Evolutionary conservation across 495 filamentous ascomycete species (phyloP), one percentile per base, ranked within the genome.

Genomic region (Penicillium turbatum): DNA sequence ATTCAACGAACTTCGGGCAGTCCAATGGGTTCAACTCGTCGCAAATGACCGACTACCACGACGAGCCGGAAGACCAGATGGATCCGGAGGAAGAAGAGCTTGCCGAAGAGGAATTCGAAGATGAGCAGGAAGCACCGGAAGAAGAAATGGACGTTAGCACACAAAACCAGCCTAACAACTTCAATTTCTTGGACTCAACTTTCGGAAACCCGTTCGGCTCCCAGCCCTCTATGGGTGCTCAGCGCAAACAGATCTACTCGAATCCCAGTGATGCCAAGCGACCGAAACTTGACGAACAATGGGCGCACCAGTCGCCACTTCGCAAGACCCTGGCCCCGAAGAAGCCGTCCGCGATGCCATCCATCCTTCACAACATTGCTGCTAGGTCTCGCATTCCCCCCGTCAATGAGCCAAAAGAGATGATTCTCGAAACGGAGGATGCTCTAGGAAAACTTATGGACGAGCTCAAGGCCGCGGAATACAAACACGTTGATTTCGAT

Each of bases 401-500:
- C 6, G 70, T 78, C 19, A 58, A 68, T 8, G 78, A 80, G 57
- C 65, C 77, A 0, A 71, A 68, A 34, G 65, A 74, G 24, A 59
- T 79, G 52, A 72, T 80, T 21, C 59, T 79, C 42, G 57, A 61
- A 35, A 79, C 77, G 12, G 75, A 79, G 45, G 65, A 72, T 54
- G 53, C 67, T 39, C 58, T 80, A 27, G 63, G 64, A 40, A 61
- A 60, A 13, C 62, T 86, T 45, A 84, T 82, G 48, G 76, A 85
- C 32, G 82, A 83, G 53, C 78, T 79, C 2, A 72, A 77, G 16
- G 75, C 76, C 29, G 65, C 75, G 9, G 71, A 76, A 24, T 76
- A 81, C 21, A 73, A 79, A 31, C 75, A 82, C 29, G 70, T 79
- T 36, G 77, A 77, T 56, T 62, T 86, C 27, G 76, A 82, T 29